phyloP scores from a whole-genome alignment of 208 protist genomes.

The Acanthamoeba healyi region DNA sequence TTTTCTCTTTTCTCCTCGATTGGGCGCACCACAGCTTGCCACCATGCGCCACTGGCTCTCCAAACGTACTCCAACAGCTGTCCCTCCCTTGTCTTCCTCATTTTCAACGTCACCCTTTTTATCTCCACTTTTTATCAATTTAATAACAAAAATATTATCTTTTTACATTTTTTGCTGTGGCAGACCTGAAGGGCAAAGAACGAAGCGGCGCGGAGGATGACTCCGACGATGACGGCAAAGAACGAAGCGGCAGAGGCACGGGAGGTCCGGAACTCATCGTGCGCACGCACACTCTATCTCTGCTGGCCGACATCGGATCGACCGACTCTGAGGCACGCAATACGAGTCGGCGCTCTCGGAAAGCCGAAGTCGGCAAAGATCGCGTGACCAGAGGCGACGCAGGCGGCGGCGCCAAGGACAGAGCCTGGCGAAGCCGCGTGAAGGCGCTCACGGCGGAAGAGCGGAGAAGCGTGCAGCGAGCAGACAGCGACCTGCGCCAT shows the following conservation, averaged over 20 bases:
- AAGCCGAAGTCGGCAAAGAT: not conserved
- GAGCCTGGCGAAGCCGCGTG: not conserved
- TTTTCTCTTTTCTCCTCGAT: too few relatives aligned
- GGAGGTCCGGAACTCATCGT: not conserved
- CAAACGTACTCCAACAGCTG: not conserved
- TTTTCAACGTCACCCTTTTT: too few relatives aligned
- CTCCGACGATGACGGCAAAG: not conserved
- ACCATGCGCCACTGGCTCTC: slow-evolving; percentile 9
- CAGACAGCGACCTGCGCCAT: not conserved
- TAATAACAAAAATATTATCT: not conserved
- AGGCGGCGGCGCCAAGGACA: not conserved
- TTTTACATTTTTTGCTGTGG: not conserved
- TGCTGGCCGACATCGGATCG: not conserved
- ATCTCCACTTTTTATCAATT: too few relatives aligned
- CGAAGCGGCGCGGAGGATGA: not conserved
- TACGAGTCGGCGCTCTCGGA: too few relatives aligned
- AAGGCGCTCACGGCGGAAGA: not conserved
- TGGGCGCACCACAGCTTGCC: too few relatives aligned
- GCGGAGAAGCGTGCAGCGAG: not conserved
- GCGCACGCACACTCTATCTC: not conserved
- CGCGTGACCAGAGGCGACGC: not conserved
- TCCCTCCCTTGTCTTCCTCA: not conserved
- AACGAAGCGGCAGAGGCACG: not conserved
- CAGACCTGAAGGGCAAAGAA: slow-evolving; percentile 8
- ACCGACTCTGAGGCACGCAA: not conserved